Base-by-base conservation (phyloP, 2,329 filamentous ascomycete genomes). In the Aciculosporium take region DNA sequence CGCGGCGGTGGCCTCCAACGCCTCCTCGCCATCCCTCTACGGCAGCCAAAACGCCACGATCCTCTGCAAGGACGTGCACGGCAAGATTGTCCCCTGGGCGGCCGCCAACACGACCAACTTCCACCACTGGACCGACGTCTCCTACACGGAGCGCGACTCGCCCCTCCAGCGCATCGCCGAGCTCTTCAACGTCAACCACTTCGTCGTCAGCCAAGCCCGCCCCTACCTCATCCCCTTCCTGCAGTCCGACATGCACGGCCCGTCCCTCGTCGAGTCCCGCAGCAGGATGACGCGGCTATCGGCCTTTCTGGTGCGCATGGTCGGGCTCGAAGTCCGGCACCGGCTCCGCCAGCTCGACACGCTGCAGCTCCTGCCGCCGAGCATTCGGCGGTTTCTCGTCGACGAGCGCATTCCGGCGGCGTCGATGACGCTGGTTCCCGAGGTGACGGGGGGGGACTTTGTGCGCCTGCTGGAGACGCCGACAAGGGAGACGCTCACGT, bases 101-200 rank as follows among this genome's bases (percentile, higher is more conserved):
- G 72, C 78, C 6, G 68, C 70, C 18, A 68, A 79, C 45, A 74
- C 76, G 0, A 64, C 62, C 13, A 69, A 75, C 39, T 83, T 83
- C 55, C 72, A 69, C n/a, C 74, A 81, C 33, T 83, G 79, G 72
- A 78, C 77, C 5, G 70, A 75, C 44, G 71, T 73, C 17, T 74
- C 71, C 6, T 79, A 81, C 57, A 70, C 71, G 32, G 79, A 84
- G 46, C 76, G 76, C 32, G 79, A 74, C 53, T 71, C 71, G 1
- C 73, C 72, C 2, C 70, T 91, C 1, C 71, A 76, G 41, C 75
- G 84, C 30, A 79, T 91, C 24, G 76, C 81, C 6, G 82, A 89
- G 61, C 73, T 89, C 9, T 91, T 91, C 70, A 93, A 93, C 56
- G 84, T 93, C 40, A 93, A 94, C 56, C 88, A 95, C 65, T 95